Evolutionary conservation across 2,329 filamentous ascomycete genomes (phyloP).

Genomic region (Corinectria fuckeliana): DNA sequence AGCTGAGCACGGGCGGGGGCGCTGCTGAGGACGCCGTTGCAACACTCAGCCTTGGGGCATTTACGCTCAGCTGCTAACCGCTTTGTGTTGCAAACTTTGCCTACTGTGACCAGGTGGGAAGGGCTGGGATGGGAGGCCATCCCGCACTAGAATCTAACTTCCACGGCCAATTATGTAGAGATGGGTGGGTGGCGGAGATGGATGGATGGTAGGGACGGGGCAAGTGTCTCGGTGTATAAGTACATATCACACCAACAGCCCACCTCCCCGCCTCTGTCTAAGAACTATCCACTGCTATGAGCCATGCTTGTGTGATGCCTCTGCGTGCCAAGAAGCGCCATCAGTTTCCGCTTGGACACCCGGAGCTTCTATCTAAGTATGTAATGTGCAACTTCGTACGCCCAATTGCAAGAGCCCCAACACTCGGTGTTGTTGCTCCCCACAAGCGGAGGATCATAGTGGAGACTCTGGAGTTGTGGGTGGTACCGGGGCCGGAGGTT

Average conservation of each 20-base stretch:
- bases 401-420: background rate
- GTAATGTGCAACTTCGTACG: no score
- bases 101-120: background rate
- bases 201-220: no score
- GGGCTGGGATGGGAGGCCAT: conserved; percentile 4
- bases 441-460: conserved; percentile 2
- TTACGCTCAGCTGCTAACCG: conserved; percentile 6
- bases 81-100: background rate
- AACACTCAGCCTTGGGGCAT: conserved; percentile 18
- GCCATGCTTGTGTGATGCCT: background rate
- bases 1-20: background rate
- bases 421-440: conserved; percentile 18
- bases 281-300: background rate
- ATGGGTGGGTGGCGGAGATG: no score
- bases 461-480: background rate
- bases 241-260: conserved; percentile 1
- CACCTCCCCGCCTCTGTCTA: background rate
- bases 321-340: background rate
- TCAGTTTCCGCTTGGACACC: background rate
- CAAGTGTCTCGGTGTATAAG: conserved; percentile 9
- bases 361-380: background rate
- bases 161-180: no score
- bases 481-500: conserved; percentile 11
- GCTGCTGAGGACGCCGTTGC: conserved; percentile 1
- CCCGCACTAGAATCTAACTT: conserved; percentile 4